Evolutionary conservation across 2,329 filamentous ascomycete genomes (phyloP), one percentile per base, ranked within the genome.

Genomic region (Fusarium duplospermum): DNA sequence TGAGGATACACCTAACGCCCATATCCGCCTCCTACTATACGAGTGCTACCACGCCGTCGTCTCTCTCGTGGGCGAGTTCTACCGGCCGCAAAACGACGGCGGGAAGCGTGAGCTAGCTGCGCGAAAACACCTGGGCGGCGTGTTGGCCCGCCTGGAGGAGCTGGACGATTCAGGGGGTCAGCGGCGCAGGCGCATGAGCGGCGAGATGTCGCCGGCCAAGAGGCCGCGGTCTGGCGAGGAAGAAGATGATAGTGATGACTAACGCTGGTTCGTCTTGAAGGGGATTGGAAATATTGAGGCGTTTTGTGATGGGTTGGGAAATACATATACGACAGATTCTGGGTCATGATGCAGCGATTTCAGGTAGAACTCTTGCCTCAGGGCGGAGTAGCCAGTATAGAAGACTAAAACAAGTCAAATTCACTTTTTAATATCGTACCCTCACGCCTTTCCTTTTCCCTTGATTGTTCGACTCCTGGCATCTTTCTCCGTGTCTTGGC

Each of bases 21-120:
- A 81, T n/a, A 80, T 85, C 3, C 84, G 89, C 13, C 75, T 89
- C 8, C 79, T 91, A 3, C 79, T 92, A 4, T 92, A 91, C 80
- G 85, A 87, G 70, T 89, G 87, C 75, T 91, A 90, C 77, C 88
- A 90, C 71, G 86, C 88, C 4, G 82, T 87, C 1, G 84, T 86
- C 6, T 80, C 82, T 42, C 85, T 91, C 6, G 89, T 90, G 3
- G 83, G 80, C 35, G 88, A 89, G 70, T 89, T 89, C 75, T 90
- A 89, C 76, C 84, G 88, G 2, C 87, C 87, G 3, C 82, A 82
- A 4, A 79, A 77, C 4, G 85, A 87, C 62, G 88, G 87, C 69
- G 87, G 83, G 57, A 82, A 81, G 18, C 82, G 84, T 6, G 89
- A 91, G 77, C 82, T 91, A 14, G 85, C 85, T 9, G 89, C 88